Evolutionary conservation across 179 eudicot species (phyloP), one percentile per base, ranked within the genome.

Genomic region (Gypsophila paniculata): DNA sequence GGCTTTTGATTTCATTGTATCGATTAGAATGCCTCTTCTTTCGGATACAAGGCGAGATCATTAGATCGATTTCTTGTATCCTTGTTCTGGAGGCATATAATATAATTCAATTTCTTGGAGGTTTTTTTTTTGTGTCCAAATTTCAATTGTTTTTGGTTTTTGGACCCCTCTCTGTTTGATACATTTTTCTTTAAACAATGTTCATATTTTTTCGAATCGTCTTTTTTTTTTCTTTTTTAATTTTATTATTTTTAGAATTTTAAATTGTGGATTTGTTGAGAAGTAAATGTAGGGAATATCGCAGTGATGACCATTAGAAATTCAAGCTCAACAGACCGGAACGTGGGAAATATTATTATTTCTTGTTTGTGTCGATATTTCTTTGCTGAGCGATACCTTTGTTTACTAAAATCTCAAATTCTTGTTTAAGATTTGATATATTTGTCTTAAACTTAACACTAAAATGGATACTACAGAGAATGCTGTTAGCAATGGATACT

Each of bases 71-170:
- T 78, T 78, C 82, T 78, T 78, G 82, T 42, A 29, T 78, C 78
- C 65, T 70, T 78, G 82, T 78, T 78, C 82, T 78, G 78, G 78
- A 65, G 82, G 82, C 82, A 66, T 60, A 78, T 11, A 78, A 64
- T 58, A 3, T 2, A 60, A 14, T 14, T 61, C 61, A 53, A 18
- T 11, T 48, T 26, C 58, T 5, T 10, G 34, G 68, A 78, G 75
- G 64, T 58, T 65, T 65, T 65, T 70, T 34, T 17, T 1, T 4
- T 29, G 34, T 4, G 38, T 77, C 69, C 75, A 64, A 42, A 23
- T 14, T 34, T 36, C 57, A 61, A 3, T n/a, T 42, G 21, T 22
- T 4, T 21, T 26, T n/a, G 15, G 11, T 4, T 17, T 78, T 58
- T 65, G 74, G 78, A 39, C 14, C 57, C 57, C 75, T 78, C 73